These are phyloP conservation scores for Paramyrothecium sp. DNA, from an alignment of 2,329 filamentous ascomycete genomes.

Conservation along the genomic window DNA sequence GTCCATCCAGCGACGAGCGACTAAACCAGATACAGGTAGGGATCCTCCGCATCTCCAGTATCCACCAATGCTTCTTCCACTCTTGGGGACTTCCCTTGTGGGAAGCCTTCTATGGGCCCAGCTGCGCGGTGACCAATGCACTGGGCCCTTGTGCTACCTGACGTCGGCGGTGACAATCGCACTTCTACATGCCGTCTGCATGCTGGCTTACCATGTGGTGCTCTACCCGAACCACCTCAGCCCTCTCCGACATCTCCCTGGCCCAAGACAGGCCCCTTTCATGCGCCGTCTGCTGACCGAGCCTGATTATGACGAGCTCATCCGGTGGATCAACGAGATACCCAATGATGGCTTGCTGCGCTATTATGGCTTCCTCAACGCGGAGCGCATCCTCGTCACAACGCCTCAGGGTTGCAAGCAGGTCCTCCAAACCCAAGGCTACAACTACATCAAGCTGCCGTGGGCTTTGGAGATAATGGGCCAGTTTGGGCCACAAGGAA, in stretches of 20 bases:
- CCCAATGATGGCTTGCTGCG: conserved; percentile 2
- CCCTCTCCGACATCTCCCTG: conserved; percentile 9
- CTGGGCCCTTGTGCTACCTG: conserved; percentile 54
- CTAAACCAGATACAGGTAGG: too few species aligned
- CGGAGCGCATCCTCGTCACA: background rate
- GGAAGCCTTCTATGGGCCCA: background rate
- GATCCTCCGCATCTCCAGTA: background rate
- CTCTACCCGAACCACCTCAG: conserved; percentile 11
- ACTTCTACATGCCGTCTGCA: conserved; percentile 47
- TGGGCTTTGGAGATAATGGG: conserved; percentile 12
- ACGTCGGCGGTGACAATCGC: conserved; percentile 53
- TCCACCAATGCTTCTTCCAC: background rate
- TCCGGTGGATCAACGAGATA: conserved; percentile 8
- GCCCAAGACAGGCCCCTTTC: conserved; percentile 5
- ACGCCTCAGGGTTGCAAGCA: conserved; percentile 1
- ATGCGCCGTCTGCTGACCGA: conserved; percentile 5
- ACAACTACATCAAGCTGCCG: conserved; percentile 12
- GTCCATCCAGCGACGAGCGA: too few species aligned
- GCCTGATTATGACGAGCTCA: conserved; percentile 6
- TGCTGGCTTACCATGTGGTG: conserved; percentile 5
- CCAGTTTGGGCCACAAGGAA: conserved; percentile 6
- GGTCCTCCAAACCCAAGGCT: conserved; percentile 2
- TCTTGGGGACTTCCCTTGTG: background rate
- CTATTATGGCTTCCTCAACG: conserved; percentile 1
- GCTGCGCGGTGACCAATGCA: conserved; percentile 27